phyloP scores from a whole-genome alignment of 2,329 filamentous ascomycete species.

The Exophiala calicioides region DNA sequence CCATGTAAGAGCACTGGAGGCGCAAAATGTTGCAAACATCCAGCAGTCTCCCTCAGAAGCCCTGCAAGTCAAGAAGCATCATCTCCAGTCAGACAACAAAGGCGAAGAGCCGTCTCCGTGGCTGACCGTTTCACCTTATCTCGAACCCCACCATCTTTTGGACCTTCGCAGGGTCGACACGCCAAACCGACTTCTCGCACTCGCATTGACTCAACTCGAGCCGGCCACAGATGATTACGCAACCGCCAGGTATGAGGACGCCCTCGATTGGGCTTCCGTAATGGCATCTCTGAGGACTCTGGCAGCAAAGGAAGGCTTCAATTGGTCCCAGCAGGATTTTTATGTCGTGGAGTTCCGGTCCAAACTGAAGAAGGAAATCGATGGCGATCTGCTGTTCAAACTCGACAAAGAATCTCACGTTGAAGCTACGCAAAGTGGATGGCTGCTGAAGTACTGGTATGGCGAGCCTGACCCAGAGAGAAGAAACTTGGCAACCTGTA shows the following conservation, averaged over 20 bases:
- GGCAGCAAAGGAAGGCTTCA: conserved; percentile 46
- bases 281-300: conserved; percentile 57
- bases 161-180: conserved; percentile 67
- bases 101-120: conserved; percentile 6
- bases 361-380: conserved; percentile 65
- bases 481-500: conserved; percentile 80
- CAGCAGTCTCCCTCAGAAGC: neutral
- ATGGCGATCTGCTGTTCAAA: conserved; percentile 66
- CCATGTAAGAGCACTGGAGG: neutral
- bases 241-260: conserved; percentile 68
- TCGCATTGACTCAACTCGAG: conserved; percentile 66
- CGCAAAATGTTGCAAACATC: neutral
- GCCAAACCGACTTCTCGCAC: conserved; percentile 69
- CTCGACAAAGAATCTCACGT: conserved; percentile 78
- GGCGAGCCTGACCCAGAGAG: conserved; percentile 68
- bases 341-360: conserved; percentile 86
- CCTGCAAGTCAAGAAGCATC: neutral
- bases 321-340: conserved; percentile 66
- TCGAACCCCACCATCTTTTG: conserved; percentile 68
- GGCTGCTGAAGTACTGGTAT: conserved; percentile 94
- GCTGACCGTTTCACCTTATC: conserved; percentile 75
- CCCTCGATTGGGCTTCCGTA: conserved; percentile 78
- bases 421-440: conserved; percentile 77
- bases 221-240: conserved; percentile 71
- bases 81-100: neutral